These are phyloP conservation scores for Trichaptum fuscoviolaceum DNA, from an alignment of 768 basidiomycete species.

Conservation along the genomic window DNA sequence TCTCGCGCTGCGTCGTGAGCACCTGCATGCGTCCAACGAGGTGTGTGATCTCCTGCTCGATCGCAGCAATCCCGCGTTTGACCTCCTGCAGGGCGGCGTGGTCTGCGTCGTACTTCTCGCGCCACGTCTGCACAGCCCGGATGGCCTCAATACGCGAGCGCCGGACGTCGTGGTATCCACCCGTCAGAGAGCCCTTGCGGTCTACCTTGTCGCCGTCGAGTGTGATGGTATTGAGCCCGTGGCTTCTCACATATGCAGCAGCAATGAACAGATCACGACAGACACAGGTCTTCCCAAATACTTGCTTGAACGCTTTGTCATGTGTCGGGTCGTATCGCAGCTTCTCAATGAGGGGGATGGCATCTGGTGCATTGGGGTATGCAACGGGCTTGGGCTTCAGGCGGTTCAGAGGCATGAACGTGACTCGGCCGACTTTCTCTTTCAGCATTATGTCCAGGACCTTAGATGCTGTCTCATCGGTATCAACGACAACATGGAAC, in stretches of 20 bases:
- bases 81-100: conserved; percentile 64
- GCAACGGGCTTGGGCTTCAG: conserved; percentile 74
- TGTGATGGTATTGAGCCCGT: conserved; percentile 95
- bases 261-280: conserved; percentile 90
- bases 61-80: conserved; percentile 55
- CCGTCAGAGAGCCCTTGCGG: conserved; percentile 91
- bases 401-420: conserved; percentile 97
- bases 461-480: conserved; percentile 85
- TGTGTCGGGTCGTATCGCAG: conserved; percentile 68
- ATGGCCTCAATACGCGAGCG: conserved; percentile 88
- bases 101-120: conserved; percentile 62
- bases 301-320: conserved; percentile 88
- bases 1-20: conserved; percentile 60
- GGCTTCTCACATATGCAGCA: conserved; percentile 90
- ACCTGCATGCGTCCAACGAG: conserved; percentile 70
- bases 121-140: conserved; percentile 71
- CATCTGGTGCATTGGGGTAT: conserved; percentile 62
- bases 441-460: conserved; percentile 93
- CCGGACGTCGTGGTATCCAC: conserved; percentile 91
- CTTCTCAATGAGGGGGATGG: conserved; percentile 78
- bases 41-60: conserved; percentile 86
- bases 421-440: conserved; percentile 91
- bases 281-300: conserved; percentile 96
- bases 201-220: conserved; percentile 98
- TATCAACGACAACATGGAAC: conserved; percentile 97